Percentiles rank a stretch among this genome's conserved stretches.
Evolutionary conservation across 805 yeast genomes (phyloP).

Genomic region (Cyberlindnera subsufficiens): DNA sequence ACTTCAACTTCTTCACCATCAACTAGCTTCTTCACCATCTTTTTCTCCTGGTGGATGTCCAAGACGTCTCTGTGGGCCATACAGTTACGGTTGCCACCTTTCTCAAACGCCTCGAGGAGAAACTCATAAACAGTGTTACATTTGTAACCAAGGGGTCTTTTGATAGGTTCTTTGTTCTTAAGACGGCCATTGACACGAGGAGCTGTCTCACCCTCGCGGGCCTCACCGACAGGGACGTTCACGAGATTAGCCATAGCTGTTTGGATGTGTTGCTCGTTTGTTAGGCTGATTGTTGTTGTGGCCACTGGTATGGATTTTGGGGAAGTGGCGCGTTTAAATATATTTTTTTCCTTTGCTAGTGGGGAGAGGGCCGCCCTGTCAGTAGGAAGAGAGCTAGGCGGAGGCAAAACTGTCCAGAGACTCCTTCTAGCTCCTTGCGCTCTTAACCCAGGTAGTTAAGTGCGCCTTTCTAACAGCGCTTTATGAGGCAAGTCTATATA

Average conservation of each 20-base stretch:
- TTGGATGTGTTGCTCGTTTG: neutral
- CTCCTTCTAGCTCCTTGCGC: no score
- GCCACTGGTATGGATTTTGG: no score
- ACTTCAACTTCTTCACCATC: slow-evolving; percentile 70
- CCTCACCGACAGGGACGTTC: slow-evolving; percentile 62
- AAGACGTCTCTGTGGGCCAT: slow-evolving; percentile 77
- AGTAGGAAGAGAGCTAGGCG: no score
- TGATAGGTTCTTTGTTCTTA: slow-evolving; percentile 38
- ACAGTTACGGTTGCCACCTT: slow-evolving; percentile 46
- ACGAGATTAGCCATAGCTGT: slow-evolving; percentile 17
- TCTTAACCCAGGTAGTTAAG: no score
- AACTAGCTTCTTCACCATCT: slow-evolving; percentile 64
- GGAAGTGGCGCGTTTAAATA: no score
- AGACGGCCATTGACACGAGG: slow-evolving; percentile 63
- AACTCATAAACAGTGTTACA: slow-evolving; percentile 69
- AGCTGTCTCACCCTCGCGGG: slow-evolving; percentile 73
- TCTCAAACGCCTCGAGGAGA: slow-evolving; percentile 52
- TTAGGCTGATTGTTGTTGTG: no score
- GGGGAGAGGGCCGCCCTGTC: no score
- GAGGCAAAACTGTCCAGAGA: no score
- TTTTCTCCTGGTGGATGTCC: slow-evolving; percentile 72
- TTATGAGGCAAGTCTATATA: no score
- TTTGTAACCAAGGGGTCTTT: slow-evolving; percentile 58
- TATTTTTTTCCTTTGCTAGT: no score
- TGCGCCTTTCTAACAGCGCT: no score